A percentile compares a stretch with the other conserved stretches of the same genome.
Conservation (phyloP, 306 rosid genomes). For the Prunus salicina region DNA sequence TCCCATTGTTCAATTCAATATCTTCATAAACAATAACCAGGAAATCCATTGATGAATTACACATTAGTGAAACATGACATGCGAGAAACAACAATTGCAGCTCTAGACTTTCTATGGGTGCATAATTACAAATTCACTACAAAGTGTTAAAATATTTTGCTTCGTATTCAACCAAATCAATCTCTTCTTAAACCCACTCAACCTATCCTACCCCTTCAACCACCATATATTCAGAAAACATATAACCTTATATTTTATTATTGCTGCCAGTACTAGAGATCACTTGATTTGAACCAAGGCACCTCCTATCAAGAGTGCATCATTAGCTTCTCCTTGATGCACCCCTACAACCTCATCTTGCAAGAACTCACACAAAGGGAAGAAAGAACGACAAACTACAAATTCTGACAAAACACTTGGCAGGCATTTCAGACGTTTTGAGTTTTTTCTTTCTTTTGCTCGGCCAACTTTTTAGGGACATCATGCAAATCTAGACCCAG, state of each 20-base stretch:
- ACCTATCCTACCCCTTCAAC: neutral
- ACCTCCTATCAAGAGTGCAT: neutral
- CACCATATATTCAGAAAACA: neutral
- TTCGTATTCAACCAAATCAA: neutral
- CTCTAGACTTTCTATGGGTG: neutral
- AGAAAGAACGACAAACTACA: conserved; percentile 1
- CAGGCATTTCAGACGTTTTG: neutral
- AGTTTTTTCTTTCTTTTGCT: neutral
- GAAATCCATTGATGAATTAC: conserved; percentile 1
- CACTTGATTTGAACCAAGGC: neutral
- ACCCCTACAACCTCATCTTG: neutral
- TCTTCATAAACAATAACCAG: neutral
- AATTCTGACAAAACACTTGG: neutral
- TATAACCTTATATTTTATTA: neutral
- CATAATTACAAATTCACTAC: neutral
- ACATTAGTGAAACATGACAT: neutral
- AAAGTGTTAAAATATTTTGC: neutral
- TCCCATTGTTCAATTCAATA: neutral
- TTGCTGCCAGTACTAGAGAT: neutral
- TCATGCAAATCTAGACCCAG: neutral
- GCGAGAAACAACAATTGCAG: neutral
- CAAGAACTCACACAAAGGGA: neutral
- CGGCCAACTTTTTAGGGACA: neutral
- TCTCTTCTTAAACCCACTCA: neutral
- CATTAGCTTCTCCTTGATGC: neutral